Percentiles rank a stretch among this genome's conserved stretches.
Evolutionary conservation across 1,139 yeast genomes (phyloP).

Genomic region (Hyphopichia burtonii): DNA sequence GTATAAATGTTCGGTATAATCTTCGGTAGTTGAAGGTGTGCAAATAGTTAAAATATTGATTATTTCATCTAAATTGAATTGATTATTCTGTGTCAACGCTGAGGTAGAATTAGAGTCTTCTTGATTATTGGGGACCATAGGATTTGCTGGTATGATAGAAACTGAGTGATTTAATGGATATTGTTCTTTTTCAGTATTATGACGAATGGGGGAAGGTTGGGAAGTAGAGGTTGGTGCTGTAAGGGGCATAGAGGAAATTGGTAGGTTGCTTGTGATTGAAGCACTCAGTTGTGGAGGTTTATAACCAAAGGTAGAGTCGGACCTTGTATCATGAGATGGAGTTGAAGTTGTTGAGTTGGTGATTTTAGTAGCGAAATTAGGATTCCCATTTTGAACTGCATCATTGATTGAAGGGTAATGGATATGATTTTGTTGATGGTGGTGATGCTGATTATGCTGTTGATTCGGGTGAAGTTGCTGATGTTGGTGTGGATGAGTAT

Average conservation of each 20-base stretch:
- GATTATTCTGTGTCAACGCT: constrained; percentile 2
- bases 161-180: background rate
- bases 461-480: constrained; percentile 5
- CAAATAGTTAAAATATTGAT: constrained; percentile 28
- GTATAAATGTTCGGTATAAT: constrained; percentile 40
- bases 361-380: background rate
- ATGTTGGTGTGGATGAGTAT: background rate
- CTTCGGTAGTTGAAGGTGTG: constrained; percentile 30
- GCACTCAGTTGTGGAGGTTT: background rate
- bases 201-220: constrained; percentile 2
- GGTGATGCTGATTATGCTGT: no score
- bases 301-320: background rate
- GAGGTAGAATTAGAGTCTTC: constrained; percentile 1
- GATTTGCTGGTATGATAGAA: constrained; percentile 3
- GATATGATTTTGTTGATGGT: constrained; percentile 5
- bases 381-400: background rate
- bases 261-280: background rate
- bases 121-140: constrained; percentile 2
- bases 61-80: constrained; percentile 24
- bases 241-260: constrained; percentile 6
- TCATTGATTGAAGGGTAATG: background rate
- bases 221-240: constrained; percentile 6
- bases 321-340: constrained; percentile 3
- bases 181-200: background rate
- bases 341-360: constrained; percentile 1